Percentiles rank a stretch among this genome's conserved stretches.
Evolutionary conservation across 768 basidiomycete species (phyloP).

Genomic region (Pholiota microspora): DNA sequence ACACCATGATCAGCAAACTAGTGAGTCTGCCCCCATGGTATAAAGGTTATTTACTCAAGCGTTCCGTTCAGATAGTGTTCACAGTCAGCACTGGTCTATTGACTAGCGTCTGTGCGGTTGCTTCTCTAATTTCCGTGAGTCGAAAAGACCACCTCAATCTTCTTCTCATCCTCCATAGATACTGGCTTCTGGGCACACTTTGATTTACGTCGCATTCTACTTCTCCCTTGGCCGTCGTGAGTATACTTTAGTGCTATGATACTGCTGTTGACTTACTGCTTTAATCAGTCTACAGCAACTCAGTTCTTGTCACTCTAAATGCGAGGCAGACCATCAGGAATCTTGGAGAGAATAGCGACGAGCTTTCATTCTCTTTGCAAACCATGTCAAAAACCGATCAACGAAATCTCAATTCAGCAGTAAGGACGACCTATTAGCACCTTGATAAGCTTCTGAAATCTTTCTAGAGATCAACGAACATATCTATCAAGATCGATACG

Average conservation of each 20-base stretch:
- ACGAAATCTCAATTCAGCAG: slow-evolving; percentile 31
- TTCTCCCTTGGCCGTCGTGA: slow-evolving; percentile 51
- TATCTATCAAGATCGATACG: slow-evolving; percentile 67
- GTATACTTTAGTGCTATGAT: slow-evolving; percentile 16
- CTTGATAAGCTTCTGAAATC: slow-evolving; percentile 4
- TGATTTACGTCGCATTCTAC: slow-evolving; percentile 60
- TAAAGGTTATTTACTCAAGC: not conserved
- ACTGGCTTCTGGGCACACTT: slow-evolving; percentile 42
- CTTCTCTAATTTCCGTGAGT: slow-evolving; percentile 32
- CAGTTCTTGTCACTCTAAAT: slow-evolving; percentile 52
- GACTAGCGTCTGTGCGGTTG: slow-evolving; percentile 30
- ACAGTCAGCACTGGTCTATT: slow-evolving; percentile 49
- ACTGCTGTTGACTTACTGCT: not conserved
- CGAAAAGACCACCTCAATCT: not conserved
- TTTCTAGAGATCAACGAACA: slow-evolving; percentile 43
- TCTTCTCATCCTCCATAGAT: slow-evolving; percentile 30
- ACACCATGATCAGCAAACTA: slow-evolving; percentile 52
- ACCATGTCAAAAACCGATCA: slow-evolving; percentile 37
- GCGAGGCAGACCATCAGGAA: slow-evolving; percentile 42
- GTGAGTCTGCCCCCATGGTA: slow-evolving; percentile 22
- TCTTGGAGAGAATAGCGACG: slow-evolving; percentile 43
- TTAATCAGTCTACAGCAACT: slow-evolving; percentile 50
- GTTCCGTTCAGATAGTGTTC: slow-evolving; percentile 43
- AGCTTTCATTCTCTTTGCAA: slow-evolving; percentile 46
- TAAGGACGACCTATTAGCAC: slow-evolving; percentile 15